Percentiles rank a stretch among this genome's conserved stretches.
These are phyloP conservation scores for Nemania serpens DNA, from an alignment of 2,329 filamentous ascomycete genomes.

Conservation along the genomic window DNA sequence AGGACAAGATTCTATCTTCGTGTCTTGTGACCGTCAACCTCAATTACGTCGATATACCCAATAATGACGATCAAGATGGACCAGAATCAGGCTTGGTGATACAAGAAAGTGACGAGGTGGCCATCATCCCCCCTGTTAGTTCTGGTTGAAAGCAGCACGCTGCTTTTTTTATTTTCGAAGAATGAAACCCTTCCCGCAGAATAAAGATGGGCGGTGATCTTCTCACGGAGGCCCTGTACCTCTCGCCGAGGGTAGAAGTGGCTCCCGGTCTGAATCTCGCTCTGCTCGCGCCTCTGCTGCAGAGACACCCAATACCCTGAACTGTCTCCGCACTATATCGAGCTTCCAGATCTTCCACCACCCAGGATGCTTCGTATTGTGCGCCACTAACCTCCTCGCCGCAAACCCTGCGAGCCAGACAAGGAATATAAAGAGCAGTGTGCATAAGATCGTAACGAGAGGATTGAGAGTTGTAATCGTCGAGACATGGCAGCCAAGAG, in stretches of 20 bases:
- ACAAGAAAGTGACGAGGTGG: constrained; percentile 78
- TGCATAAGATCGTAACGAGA: constrained; percentile 40
- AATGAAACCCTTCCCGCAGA: not conserved
- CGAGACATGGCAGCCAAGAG: constrained; percentile 45
- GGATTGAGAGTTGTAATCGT: constrained; percentile 45
- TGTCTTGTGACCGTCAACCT: constrained; percentile 81
- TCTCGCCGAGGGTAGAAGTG: constrained; percentile 15
- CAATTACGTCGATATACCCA: constrained; percentile 74
- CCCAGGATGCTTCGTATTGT: constrained; percentile 25
- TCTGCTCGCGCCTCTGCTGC: not conserved
- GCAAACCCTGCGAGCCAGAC: constrained; percentile 26
- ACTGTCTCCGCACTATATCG: constrained; percentile 1
- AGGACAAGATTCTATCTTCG: constrained; percentile 68
- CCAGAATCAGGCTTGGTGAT: constrained; percentile 52
- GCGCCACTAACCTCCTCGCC: constrained; percentile 14
- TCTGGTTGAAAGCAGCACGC: constrained; percentile 62
- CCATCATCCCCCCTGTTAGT: constrained; percentile 86
- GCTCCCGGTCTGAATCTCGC: constrained; percentile 19
- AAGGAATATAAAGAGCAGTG: constrained; percentile 33
- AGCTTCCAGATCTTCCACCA: constrained; percentile 41
- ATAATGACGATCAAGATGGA: constrained; percentile 45
- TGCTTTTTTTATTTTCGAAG: not conserved
- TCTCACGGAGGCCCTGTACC: not conserved
- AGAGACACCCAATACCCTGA: not conserved
- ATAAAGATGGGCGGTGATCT: not conserved